Evolutionary conservation across 805 yeast genomes (phyloP), one percentile per base, ranked within the genome.

Genomic region (Metschnikowia hibisci): DNA sequence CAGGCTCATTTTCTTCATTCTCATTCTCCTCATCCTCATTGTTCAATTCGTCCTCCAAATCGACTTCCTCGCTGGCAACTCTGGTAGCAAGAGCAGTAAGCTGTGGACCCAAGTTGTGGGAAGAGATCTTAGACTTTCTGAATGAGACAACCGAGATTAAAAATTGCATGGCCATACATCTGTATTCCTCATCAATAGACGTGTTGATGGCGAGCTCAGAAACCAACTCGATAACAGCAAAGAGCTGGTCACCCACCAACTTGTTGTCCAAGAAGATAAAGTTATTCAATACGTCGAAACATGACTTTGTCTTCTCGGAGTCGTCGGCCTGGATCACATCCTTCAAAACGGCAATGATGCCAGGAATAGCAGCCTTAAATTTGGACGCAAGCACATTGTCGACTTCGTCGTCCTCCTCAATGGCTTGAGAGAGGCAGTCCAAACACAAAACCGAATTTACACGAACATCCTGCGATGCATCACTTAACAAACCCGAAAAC

Each of bases 21-120:
- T 89, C 96, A 54, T 87, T 91, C 56, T 89, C 95, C 60, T 87
- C 96, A 50, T 84, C 90, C 57, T 85, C 91, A 47, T 78, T 82
- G 50, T 80, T 80, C 51, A 85, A 74, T 61, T 84, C 91, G 34
- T 80, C 84, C 52, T 85, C 93, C 43, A 83, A 80, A 55, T 85
- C 95, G 41, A 68, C 63, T 55, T 77, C 81, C 66, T 87, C 96
- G 50, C 89, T 76, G 18, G 93, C 84, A 50, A 91, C 81, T 54
- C 78, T 75, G 46, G 87, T 70, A 44, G 93, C 91, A 48, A 84
- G 76, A 50, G 78, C 63, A 33, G 93, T 80, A 54, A 93, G 76
- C 43, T 76, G 78, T 34, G 88, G 90, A 46, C 97, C 99, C 51
- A 90, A 71, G 67, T 87, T 87, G 60, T 84, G 82, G 53, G 87